phyloP scores from a whole-genome alignment of 1,139 yeast genomes.

The Taphrina pruni region DNA sequence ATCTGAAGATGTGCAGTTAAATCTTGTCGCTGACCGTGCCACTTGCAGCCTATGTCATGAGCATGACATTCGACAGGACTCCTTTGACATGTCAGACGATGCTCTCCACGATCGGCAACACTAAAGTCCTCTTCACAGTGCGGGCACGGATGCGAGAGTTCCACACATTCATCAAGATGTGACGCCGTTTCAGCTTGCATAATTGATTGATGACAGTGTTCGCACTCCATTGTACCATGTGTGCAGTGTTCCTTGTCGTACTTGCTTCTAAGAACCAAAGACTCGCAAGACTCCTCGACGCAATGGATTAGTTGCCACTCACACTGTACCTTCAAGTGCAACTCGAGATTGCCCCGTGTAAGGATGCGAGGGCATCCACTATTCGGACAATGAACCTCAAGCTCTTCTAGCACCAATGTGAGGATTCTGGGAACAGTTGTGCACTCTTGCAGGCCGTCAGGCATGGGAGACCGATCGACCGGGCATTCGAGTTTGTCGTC shows the following conservation, averaged over 20 bases:
- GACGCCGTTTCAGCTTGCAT: background rate
- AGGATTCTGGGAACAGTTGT: slow-evolving; percentile 17
- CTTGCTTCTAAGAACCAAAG: slow-evolving; percentile 1
- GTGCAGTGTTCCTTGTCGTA: background rate
- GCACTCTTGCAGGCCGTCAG: slow-evolving; percentile 27
- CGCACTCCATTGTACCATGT: slow-evolving; percentile 19
- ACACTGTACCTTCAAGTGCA: slow-evolving; percentile 20
- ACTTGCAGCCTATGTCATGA: slow-evolving; percentile 9
- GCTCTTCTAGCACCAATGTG: slow-evolving; percentile 21
- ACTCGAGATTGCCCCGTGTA: slow-evolving; percentile 17
- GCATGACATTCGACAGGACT: slow-evolving; percentile 18
- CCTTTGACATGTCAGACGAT: slow-evolving; percentile 1
- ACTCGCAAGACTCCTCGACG: slow-evolving; percentile 5
- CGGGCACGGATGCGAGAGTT: slow-evolving; percentile 23
- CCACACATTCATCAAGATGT: slow-evolving; percentile 37
- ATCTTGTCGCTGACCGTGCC: slow-evolving; percentile 10
- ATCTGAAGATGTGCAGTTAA: background rate
- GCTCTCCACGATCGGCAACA: slow-evolving; percentile 6
- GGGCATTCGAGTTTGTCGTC: slow-evolving; percentile 32
- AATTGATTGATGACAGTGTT: slow-evolving; percentile 27
- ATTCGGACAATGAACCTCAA: slow-evolving; percentile 29
- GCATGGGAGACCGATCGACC: slow-evolving; percentile 33
- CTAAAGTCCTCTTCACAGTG: slow-evolving; percentile 22
- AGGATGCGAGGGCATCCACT: slow-evolving; percentile 12
- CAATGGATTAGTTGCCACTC: slow-evolving; percentile 19